Percentiles rank a stretch among this genome's conserved stretches.
Conservation (phyloP, 2,329 filamentous ascomycete genomes). For the Neoascochyta sp. region DNA sequence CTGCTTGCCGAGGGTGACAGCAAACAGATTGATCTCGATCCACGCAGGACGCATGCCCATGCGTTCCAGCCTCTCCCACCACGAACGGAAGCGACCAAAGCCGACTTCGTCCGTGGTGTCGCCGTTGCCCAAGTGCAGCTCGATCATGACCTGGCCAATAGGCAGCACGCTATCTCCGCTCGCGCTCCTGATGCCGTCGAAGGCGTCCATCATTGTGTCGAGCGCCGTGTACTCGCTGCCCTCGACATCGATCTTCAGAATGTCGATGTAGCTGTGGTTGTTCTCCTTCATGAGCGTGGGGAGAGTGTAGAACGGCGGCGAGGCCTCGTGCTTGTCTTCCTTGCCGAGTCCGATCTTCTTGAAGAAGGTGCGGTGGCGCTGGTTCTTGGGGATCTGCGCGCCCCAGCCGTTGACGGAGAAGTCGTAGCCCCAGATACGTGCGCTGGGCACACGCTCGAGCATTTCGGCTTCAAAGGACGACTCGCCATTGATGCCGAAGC, state of each 20-base stretch:
- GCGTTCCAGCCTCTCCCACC: conserved; percentile 33
- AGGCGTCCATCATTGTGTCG: conserved; percentile 30
- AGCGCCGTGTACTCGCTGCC: conserved; percentile 31
- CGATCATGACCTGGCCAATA: conserved; percentile 35
- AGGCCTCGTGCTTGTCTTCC: conserved; percentile 17
- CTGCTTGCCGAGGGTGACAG: conserved; percentile 21
- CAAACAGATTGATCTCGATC: conserved; percentile 35
- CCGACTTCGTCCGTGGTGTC: conserved; percentile 15
- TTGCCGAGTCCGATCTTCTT: conserved; percentile 29
- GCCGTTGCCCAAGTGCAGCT: conserved; percentile 28
- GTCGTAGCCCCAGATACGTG: conserved; percentile 33
- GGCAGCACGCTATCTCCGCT: conserved; percentile 22
- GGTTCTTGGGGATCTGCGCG: conserved; percentile 20
- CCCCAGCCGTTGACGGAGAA: conserved; percentile 32
- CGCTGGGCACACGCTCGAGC: conserved; percentile 30
- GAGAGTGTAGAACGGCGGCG: conserved; percentile 28
- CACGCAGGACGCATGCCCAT: conserved; percentile 36
- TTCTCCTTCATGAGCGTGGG: conserved; percentile 29
- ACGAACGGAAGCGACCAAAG: conserved; percentile 27
- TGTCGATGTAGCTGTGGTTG: conserved; percentile 35
- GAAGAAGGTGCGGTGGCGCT: conserved; percentile 28
- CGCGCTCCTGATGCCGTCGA: conserved; percentile 16
- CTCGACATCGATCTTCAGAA: conserved; percentile 35
- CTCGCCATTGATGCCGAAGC: conserved; percentile 34
- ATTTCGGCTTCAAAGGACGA: conserved; percentile 36